Evolutionary conservation across 192 early-diverging fungal species (phyloP), one percentile per base, ranked within the genome.

Genomic region (Backusella psychrophila): DNA sequence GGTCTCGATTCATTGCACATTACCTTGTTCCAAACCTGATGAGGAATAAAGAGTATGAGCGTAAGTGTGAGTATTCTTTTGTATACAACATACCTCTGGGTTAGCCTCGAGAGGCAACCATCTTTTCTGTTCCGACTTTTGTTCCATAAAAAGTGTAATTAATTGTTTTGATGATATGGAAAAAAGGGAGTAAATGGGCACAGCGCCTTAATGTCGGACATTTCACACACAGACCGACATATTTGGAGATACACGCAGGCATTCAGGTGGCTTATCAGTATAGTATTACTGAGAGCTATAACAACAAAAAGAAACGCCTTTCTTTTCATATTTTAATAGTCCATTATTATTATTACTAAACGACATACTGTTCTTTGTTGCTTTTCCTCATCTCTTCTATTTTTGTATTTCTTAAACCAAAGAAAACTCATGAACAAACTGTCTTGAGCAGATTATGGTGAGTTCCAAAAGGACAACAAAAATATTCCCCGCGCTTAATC

Each of bases 41-140:
- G n/a, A 49, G 19, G 17, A n/a, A 17, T 15, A 44, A 44, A 44
- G 42, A 49, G 46, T 7, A 49, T 49, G 15, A 44, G 41, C 4
- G 17, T 6, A 21, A 19, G 8, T 12, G 39, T n/a, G 19, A 19
- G 29, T 39, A 29, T 19, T n/a, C 46, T 19, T 7, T 69, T 38
- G 63, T 12, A 71, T 17, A 38, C 5, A 29, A 53, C 38, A 83
- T 78, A 94, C 93, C 35, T 95, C 90, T 44, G 96, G 96, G 72
- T 95, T 94, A 1, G 94, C 93, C 84, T 97, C 96, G 44, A 97
- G 90, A 6, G 96, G 95, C 14, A 96, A 73, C 96, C 96, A 97
- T 72, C 81, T 81, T 6, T 87, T 63, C 21, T 63, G 69, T 74
- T 83, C 86, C 35, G 77, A 49, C 15, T 71, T 71, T 49, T 71